phyloP scores from a whole-genome alignment of 345 rosid species.

The Citrus reticulata region DNA sequence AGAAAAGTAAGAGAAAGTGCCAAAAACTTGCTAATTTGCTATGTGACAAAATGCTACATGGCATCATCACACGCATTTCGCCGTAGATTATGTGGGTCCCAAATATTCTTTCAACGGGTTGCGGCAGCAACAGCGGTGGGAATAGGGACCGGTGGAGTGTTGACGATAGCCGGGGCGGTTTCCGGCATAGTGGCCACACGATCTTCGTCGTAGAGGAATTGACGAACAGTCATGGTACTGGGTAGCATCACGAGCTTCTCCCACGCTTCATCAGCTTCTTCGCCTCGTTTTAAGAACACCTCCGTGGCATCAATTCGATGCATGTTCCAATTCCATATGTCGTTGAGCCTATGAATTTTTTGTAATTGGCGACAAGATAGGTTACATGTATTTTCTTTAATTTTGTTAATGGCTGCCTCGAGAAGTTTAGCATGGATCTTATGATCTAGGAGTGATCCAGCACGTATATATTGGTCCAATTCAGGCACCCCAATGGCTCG shows the following conservation, averaged over 20 bases:
- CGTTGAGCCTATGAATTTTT: conserved; percentile 53
- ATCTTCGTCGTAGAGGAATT: conserved; percentile 40
- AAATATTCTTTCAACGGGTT: conserved; percentile 7
- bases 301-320: conserved; percentile 79
- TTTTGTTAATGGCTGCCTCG: conserved; percentile 44
- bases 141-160: conserved; percentile 20
- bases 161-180: conserved; percentile 20
- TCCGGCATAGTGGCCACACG: conserved; percentile 34
- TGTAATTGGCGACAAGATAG: conserved; percentile 56
- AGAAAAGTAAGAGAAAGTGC: not conserved
- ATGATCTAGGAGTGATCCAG: conserved; percentile 25
- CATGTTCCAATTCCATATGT: conserved; percentile 58
- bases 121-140: conserved; percentile 48
- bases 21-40: not conserved
- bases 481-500: conserved; percentile 83
- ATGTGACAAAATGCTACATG: conserved; percentile 20
- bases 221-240: conserved; percentile 41
- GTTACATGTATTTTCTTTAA: conserved; percentile 54
- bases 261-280: conserved; percentile 63
- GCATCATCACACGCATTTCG: conserved; percentile 11
- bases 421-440: conserved; percentile 29
- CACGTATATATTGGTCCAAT: conserved; percentile 52
- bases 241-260: conserved; percentile 56
- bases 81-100: conserved; percentile 2
- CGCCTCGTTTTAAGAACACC: conserved; percentile 50